A percentile compares a stretch with the other conserved stretches of the same genome.
These are phyloP conservation scores for Saccharomycopsis malanga DNA, from an alignment of 805 yeast genomes.

Conservation along the genomic window DNA sequence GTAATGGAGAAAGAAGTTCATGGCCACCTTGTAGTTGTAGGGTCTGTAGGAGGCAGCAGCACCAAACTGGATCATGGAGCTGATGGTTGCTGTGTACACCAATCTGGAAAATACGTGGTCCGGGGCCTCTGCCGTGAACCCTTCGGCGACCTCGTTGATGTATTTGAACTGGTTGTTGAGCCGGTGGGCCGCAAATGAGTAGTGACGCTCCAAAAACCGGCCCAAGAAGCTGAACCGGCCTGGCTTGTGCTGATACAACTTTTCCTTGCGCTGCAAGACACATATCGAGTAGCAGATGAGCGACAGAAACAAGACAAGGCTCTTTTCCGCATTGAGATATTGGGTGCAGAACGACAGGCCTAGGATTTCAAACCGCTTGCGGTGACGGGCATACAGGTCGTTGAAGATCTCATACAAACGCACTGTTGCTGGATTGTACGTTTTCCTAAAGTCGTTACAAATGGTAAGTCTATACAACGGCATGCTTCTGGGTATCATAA, in stretches of 20 bases:
- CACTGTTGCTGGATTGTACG: no score
- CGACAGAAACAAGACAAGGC: background rate
- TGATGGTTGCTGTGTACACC: constrained; percentile 6
- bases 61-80: constrained; percentile 13
- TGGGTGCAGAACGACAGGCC: background rate
- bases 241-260: background rate
- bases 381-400: background rate
- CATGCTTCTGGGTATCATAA: no score
- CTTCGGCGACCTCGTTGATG: background rate
- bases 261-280: constrained; percentile 1
- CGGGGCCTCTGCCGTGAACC: no score
- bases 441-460: no score
- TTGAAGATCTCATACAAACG: background rate
- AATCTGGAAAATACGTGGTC: background rate
- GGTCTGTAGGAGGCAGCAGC: background rate
- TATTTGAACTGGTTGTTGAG: constrained; percentile 6
- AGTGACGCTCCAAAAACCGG: background rate
- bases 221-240: background rate
- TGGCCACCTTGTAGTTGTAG: constrained; percentile 6
- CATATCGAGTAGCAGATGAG: background rate
- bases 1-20: constrained; percentile 12
- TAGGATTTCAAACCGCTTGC: background rate
- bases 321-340: background rate
- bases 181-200: background rate
- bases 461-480: no score